Percentiles rank a stretch among this genome's conserved stretches.
Evolutionary conservation across 2,329 filamentous ascomycete genomes (phyloP).

Genomic region (Mycocentrospora acerina): DNA sequence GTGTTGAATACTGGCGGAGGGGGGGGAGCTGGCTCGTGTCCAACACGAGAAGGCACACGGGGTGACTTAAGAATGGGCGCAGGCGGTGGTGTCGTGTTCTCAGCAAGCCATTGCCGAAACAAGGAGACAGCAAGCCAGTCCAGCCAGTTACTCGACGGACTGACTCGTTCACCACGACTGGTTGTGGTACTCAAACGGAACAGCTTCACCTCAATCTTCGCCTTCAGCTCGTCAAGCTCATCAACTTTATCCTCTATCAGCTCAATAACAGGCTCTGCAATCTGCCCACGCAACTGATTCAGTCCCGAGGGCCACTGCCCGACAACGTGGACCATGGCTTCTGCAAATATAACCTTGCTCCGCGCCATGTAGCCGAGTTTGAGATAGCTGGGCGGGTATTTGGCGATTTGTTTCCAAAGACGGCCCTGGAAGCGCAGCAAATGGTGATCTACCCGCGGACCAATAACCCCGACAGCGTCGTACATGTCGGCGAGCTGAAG

Average conservation of each 20-base stretch:
- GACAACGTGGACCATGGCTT: slow-evolving; percentile 90
- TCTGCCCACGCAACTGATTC: slow-evolving; percentile 68
- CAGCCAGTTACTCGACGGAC: slow-evolving; percentile 75
- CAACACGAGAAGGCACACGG: slow-evolving; percentile 38
- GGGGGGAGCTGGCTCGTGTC: slow-evolving; percentile 31
- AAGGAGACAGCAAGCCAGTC: slow-evolving; percentile 87
- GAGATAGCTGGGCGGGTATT: slow-evolving; percentile 90
- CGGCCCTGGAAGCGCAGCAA: slow-evolving; percentile 86
- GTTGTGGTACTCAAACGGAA: slow-evolving; percentile 81
- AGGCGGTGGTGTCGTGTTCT: slow-evolving; percentile 77
- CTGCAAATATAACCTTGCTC: slow-evolving; percentile 71
- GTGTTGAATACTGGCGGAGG: slow-evolving; percentile 55
- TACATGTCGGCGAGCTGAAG: slow-evolving; percentile 91
- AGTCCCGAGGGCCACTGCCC: slow-evolving; percentile 88
- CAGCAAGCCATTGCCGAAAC: slow-evolving; percentile 90
- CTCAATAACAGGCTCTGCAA: slow-evolving; percentile 77
- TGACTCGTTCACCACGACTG: slow-evolving; percentile 77
- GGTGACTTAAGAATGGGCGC: slow-evolving; percentile 51
- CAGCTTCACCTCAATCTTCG: slow-evolving; percentile 75
- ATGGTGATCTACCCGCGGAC: slow-evolving; percentile 89
- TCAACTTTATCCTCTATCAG: slow-evolving; percentile 95
- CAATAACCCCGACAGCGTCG: slow-evolving; percentile 83
- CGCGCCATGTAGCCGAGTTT: slow-evolving; percentile 85
- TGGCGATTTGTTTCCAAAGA: slow-evolving; percentile 94
- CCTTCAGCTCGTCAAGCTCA: slow-evolving; percentile 81